Conservation (phyloP, 2,329 filamentous ascomycete species). For the Neonectria hederae region DNA sequence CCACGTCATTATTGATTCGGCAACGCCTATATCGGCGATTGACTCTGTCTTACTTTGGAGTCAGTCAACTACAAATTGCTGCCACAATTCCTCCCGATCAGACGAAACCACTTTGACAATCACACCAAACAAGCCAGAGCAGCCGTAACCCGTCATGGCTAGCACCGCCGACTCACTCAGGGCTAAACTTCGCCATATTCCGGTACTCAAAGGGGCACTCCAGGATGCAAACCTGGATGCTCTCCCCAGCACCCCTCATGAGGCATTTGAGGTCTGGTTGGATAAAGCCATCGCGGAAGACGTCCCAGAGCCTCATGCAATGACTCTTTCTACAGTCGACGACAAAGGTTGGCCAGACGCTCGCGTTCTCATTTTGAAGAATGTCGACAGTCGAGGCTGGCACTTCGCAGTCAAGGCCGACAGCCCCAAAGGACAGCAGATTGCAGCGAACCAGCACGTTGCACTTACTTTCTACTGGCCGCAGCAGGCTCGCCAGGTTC, state of each 20-base stretch:
- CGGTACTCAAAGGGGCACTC: neutral
- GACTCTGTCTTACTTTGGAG: too few relatives aligned
- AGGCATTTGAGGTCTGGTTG: conserved; percentile 13
- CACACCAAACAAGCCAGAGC: neutral
- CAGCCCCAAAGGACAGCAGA: conserved; percentile 24
- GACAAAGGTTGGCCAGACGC: conserved; percentile 19
- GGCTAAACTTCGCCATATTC: conserved; percentile 2
- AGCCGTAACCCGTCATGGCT: neutral
- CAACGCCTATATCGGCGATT: neutral
- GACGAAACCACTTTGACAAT: neutral
- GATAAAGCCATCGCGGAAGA: conserved; percentile 6
- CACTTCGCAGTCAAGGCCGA: conserved; percentile 22
- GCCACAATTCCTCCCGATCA: neutral
- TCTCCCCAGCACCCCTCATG: conserved; percentile 8
- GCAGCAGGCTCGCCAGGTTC: conserved; percentile 17
- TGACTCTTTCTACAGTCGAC: conserved; percentile 25
- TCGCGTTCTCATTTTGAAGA: conserved; percentile 23
- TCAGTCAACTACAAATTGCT: neutral
- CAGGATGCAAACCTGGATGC: neutral
- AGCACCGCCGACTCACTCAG: neutral
- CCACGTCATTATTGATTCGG: too few relatives aligned
- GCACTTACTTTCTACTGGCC: conserved; percentile 27
- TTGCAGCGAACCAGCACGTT: conserved; percentile 1
- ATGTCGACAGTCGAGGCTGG: conserved; percentile 22
- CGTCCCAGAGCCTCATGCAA: conserved; percentile 22